Conservation (phyloP, 345 rosid genomes). For the Populus simonii region DNA sequence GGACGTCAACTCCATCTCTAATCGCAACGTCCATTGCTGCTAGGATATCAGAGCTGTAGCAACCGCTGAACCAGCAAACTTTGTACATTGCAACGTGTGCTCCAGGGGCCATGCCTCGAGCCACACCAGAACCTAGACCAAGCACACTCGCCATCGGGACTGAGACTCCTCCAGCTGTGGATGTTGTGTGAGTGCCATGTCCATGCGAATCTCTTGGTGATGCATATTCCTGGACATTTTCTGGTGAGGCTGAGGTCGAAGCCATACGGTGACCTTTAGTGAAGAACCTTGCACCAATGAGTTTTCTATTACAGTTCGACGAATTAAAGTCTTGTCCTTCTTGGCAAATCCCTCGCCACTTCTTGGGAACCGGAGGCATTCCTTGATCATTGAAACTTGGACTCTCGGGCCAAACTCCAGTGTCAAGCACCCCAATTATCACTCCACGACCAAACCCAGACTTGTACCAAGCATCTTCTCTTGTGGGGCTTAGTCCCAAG, state of each 20-base stretch:
- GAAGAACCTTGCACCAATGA: slow-evolving; percentile 85
- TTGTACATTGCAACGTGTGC: slow-evolving; percentile 82
- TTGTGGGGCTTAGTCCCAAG: slow-evolving; percentile 55
- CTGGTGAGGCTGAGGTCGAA: slow-evolving; percentile 30
- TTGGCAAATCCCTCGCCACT: slow-evolving; percentile 80
- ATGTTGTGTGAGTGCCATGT: slow-evolving; percentile 88
- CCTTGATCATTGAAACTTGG: slow-evolving; percentile 72
- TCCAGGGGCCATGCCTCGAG: slow-evolving; percentile 85
- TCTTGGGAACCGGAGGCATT: slow-evolving; percentile 67
- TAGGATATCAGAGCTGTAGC: slow-evolving; percentile 82
- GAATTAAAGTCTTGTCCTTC: slow-evolving; percentile 62
- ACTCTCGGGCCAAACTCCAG: slow-evolving; percentile 92
- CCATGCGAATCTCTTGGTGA: slow-evolving; percentile 82
- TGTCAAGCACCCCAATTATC: slow-evolving; percentile 75
- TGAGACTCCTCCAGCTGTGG: slow-evolving; percentile 77
- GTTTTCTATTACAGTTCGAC: slow-evolving; percentile 63
- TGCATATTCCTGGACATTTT: slow-evolving; percentile 51
- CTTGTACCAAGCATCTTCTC: slow-evolving; percentile 53
- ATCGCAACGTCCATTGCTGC: slow-evolving; percentile 88
- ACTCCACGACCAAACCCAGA: slow-evolving; percentile 63
- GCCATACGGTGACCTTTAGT: slow-evolving; percentile 71
- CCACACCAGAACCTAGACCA: slow-evolving; percentile 70
- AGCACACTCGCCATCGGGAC: slow-evolving; percentile 68
- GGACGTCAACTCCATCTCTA: slow-evolving; percentile 73
- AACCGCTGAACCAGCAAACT: slow-evolving; percentile 86